phyloP scores from a whole-genome alignment of 2,329 filamentous ascomycete genomes.

The Alternaria sp. region DNA sequence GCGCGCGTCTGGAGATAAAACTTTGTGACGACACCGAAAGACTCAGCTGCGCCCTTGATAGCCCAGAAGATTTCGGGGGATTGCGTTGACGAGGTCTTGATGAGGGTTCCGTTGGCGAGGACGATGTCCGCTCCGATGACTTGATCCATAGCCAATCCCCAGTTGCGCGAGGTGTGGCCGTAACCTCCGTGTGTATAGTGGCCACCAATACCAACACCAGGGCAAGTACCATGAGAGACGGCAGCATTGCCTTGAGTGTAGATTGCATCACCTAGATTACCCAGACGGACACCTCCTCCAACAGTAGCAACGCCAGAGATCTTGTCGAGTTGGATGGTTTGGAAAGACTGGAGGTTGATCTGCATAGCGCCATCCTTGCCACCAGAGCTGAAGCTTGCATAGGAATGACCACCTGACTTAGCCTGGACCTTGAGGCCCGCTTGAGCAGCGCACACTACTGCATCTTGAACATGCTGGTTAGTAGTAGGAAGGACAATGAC shows the following conservation, averaged over 20 bases:
- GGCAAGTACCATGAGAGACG: slow-evolving; percentile 63
- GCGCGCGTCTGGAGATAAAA: slow-evolving; percentile 49
- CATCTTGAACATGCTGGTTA: slow-evolving; percentile 63
- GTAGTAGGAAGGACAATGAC: slow-evolving; percentile 66
- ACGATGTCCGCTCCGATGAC: slow-evolving; percentile 51
- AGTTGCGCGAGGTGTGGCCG: slow-evolving; percentile 47
- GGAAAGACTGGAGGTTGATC: slow-evolving; percentile 59
- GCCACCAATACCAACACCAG: slow-evolving; percentile 54
- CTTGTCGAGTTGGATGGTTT: slow-evolving; percentile 55
- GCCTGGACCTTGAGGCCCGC: slow-evolving; percentile 66
- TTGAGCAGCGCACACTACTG: slow-evolving; percentile 65
- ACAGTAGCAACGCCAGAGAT: slow-evolving; percentile 55
- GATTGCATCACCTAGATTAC: slow-evolving; percentile 50
- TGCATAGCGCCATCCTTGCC: slow-evolving; percentile 60
- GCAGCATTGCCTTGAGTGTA: slow-evolving; percentile 51
- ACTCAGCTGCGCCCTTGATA: slow-evolving; percentile 53
- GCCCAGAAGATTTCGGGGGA: slow-evolving; percentile 55
- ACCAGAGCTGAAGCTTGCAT: slow-evolving; percentile 61
- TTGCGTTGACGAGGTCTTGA: slow-evolving; percentile 47
- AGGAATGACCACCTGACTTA: slow-evolving; percentile 71
- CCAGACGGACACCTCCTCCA: slow-evolving; percentile 60
- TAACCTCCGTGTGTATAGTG: slow-evolving; percentile 51
- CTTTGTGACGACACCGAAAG: slow-evolving; percentile 53
- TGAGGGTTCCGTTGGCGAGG: slow-evolving; percentile 51
- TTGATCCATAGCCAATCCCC: slow-evolving; percentile 50